These are phyloP conservation scores for Knoxia roxburghii DNA, from an alignment of 257 asterid species.

Conservation along the genomic window DNA sequence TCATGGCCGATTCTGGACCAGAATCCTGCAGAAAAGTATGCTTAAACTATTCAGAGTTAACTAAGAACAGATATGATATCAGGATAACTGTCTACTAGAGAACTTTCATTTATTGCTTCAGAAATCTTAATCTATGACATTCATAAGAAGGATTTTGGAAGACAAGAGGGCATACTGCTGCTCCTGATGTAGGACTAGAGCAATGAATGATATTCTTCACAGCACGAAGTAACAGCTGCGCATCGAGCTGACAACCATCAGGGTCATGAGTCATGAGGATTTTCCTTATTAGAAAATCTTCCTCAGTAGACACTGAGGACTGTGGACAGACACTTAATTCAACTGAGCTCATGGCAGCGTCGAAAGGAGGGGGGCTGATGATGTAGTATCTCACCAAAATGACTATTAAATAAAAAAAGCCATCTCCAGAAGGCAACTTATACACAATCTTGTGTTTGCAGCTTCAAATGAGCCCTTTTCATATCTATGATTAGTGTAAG, in stretches of 20 bases:
- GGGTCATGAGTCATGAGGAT: constrained; percentile 59
- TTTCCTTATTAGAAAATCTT: constrained; percentile 45
- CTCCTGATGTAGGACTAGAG: constrained; percentile 26
- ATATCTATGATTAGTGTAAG: neutral
- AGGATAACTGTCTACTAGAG: neutral
- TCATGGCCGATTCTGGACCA: constrained; percentile 21
- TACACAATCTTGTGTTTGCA: neutral
- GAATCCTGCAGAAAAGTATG: constrained; percentile 34
- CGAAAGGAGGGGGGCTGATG: constrained; percentile 3
- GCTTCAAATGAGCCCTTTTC: neutral
- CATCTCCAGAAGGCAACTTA: neutral
- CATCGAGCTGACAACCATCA: constrained; percentile 42
- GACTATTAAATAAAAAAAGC: constrained; percentile 1
- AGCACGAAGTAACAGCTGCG: constrained; percentile 34
- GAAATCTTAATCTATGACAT: neutral
- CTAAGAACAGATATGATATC: neutral
- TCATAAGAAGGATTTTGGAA: neutral
- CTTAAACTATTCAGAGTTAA: neutral
- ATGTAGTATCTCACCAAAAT: constrained; percentile 2
- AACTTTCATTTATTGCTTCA: neutral
- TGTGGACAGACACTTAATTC: constrained; percentile 18
- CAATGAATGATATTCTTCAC: constrained; percentile 35
- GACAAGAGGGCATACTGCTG: constrained; percentile 23
- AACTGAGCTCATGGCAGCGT: constrained; percentile 30
- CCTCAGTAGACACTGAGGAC: constrained; percentile 25